Evolutionary conservation across 495 filamentous ascomycete genomes (phyloP), one percentile per base, ranked within the genome.

Genomic region (Aspergillus ellipticus): DNA sequence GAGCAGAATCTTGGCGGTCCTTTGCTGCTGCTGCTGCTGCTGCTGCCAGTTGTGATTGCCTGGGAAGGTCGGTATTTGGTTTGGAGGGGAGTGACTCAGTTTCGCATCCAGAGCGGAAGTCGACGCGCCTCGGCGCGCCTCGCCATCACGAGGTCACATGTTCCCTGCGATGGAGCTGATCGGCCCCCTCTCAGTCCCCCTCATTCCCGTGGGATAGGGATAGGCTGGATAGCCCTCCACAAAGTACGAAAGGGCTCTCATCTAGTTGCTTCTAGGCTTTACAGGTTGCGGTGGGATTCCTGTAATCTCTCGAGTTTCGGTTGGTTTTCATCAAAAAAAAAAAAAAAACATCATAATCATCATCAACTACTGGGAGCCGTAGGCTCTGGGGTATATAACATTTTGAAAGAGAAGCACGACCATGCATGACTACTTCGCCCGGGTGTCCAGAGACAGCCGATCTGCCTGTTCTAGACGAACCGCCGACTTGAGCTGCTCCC

Each of bases 391-490:
- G 63, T 63, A 66, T 63, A 61, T 22, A 58, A 43, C 51, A 54
- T 26, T 43, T 35, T 31, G 11, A 51, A 54, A 54, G 47, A 33
- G 19, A 56, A 43, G 43, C 43, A 21, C 43, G 15, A 51, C 29
- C 24, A 51, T 17, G 49, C 33, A 39, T 49, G 49, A 22, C 54
- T 71, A 76, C 62, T 77, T 77, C 17, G 85, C 82, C 51, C 86
- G 75, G 0, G 85, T 87, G 70, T 89, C 87, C 53, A 89, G 58
- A 17, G 81, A 75, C 55, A 89, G 65, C 42, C 87, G 73, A 66
- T 89, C 85, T 4, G 79, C 84, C 49, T 80, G 74, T 50, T 83
- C 77, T 52, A 90, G 69, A 26, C 84, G 83, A 43, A 89, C 82
- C 6, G 80, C 80, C 6, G 85, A 84, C 64, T 80, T 85, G 65